A percentile compares a stretch with the other conserved stretches of the same genome.
phyloP scores from a whole-genome alignment of 495 filamentous ascomycete genomes.

The Cenococcum geophilum region DNA sequence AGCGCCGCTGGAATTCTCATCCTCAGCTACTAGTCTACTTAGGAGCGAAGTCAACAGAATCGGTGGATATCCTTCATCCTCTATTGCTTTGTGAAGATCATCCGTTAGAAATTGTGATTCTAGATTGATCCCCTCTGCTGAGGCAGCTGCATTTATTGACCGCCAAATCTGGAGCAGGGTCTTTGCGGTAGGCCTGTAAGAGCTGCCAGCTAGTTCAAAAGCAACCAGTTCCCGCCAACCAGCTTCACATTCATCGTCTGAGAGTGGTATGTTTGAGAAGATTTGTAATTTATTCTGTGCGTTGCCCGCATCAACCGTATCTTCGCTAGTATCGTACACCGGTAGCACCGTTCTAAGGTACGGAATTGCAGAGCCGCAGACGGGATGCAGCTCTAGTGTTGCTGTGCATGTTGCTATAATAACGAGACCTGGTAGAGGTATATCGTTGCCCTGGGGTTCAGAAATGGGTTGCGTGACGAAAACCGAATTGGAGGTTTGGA shows the following conservation, averaged over 20 bases:
- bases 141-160: conserved; percentile 27
- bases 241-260: conserved; percentile 36
- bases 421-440: conserved; percentile 44
- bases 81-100: conserved; percentile 38
- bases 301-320: conserved; percentile 24
- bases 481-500: conserved; percentile 84
- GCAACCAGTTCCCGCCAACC: conserved; percentile 37
- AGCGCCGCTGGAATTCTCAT: conserved; percentile 8
- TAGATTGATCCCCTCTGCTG: conserved; percentile 26
- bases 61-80: conserved; percentile 40
- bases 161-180: conserved; percentile 34
- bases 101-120: conserved; percentile 42
- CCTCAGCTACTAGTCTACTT: conserved; percentile 7
- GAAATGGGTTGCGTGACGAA: conserved; percentile 56
- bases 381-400: conserved; percentile 55
- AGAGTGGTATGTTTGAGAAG: conserved; percentile 39
- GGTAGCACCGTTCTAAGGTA: conserved; percentile 34
- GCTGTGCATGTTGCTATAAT: conserved; percentile 65
- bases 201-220: conserved; percentile 35
- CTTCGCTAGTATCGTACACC: conserved; percentile 26
- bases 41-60: conserved; percentile 16
- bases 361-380: conserved; percentile 21
- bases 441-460: conserved; percentile 26
- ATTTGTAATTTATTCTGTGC: conserved; percentile 29
- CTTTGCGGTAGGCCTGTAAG: conserved; percentile 32